Evolutionary conservation across 169 alveolate genomes (phyloP), one percentile per base, ranked within the genome.

Genomic region (Plasmodium inui): DNA sequence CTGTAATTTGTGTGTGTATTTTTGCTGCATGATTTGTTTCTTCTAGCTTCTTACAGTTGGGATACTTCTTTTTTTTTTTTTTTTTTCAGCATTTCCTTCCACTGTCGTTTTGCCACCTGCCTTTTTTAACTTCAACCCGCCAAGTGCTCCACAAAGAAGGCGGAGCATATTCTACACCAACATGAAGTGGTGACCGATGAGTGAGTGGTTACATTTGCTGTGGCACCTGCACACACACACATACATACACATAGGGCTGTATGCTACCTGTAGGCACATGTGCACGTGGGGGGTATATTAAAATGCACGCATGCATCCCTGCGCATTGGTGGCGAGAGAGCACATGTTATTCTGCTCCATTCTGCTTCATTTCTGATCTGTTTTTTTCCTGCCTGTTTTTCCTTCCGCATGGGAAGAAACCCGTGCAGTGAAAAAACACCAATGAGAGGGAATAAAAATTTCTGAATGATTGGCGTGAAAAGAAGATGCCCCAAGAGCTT

Each of bases 1-100:
- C 32, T 19, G 26, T 6, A 85, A 50, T 30, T 30, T 44, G 78
- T 74, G 79, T 85, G 44, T 85, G 79, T 46, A 46, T 85, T 84
- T 84, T 67, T 71, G 70, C 67, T 71, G 50, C 72, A 39, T 32
- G 7, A 57, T 55, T 50, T 26, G 32, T 5, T 39, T 3, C 14
- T 74, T 34, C 39, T 74, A 74, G 39, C 55, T 39, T 34, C 17
- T 39, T 8, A 34, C 39, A 71, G 19, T 34, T 84, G 76, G 72
- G 67, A 70, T 30, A 12, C 4, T 67, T 83, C 4, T 50, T 50
- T 82, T 82, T 28, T 26, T 53, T 1, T 30, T 79, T 46, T 82
- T 82, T 55, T 17, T 14, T 32, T 9, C 19, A 30, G 74, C 12
- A 22, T 61, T 61, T 61, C 22, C 28, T n/a, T 22, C 74, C 32